Base-by-base conservation (phyloP, 1,139 yeast species). In the Nakaseomyces bracarensis region DNA sequence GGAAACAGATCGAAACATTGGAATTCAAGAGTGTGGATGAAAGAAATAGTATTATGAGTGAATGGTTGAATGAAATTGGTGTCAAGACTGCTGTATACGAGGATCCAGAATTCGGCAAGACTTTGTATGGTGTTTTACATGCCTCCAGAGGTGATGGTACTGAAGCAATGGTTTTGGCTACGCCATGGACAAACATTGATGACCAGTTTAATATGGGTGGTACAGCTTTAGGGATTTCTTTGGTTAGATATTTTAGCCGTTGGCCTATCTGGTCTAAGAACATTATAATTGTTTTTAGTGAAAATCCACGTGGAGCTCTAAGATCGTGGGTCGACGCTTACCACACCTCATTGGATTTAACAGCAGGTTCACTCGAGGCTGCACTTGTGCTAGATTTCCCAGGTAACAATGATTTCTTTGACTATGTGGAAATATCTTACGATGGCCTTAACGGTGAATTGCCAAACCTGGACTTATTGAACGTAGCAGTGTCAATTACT, bases 181-280 rank as follows among this genome's bases (percentile, higher is more conserved):
- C 93, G 5, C 96, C 98, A 0, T 91, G 96, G 93, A 63, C 57
- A 39, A 84, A 80, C 49, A 65, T 71, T 23, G 77, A 76, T 49
- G 74, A 72, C 1, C 64, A 67, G 38, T 65, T 62, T 53, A 91
- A 91, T 61, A 72, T 77, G 47, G 95, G 96, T 23, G 98, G 95
- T 1, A 69, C 85, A 27, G 74, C 95, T 0, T 61, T 89, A 31
- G 75, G 81, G 1, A 63, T 84, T 14, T 79, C 93, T 0, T 66
- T 93, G 49, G 80, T 93, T 1, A 70, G 91, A 48, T 91, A 82
- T 63, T 82, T 91, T 61, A 72, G 77, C 40, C 71, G 85, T 49
- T 79, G 95, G 82, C 82, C 95, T 8, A 76, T 93, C 13, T 91
- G 98, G 98, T 85, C 96, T 19, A 93, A 91, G 58, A 93, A 91